A percentile compares a stretch with the other conserved stretches of the same genome.
These are phyloP conservation scores for Phaseolus lunatus DNA, from an alignment of 306 rosid genomes.

Conservation along the genomic window DNA sequence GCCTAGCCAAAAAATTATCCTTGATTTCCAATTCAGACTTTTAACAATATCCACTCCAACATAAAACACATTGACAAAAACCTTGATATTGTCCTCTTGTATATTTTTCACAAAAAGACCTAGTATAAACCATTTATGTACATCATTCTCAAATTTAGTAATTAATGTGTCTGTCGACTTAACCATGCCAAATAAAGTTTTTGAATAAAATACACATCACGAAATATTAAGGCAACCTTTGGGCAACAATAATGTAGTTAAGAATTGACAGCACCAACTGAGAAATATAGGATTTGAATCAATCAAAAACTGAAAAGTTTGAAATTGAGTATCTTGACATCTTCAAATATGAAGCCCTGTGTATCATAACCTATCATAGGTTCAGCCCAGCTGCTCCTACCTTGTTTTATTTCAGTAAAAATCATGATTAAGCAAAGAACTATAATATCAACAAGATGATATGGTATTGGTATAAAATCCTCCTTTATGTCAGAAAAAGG, in stretches of 20 bases:
- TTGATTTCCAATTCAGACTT: constrained; percentile 16
- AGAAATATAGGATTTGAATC: constrained; percentile 37
- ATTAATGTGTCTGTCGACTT: constrained; percentile 15
- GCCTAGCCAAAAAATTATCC: constrained; percentile 24
- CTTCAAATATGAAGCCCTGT: constrained; percentile 32
- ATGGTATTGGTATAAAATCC: not conserved
- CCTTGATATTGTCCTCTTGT: constrained; percentile 7
- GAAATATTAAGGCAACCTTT: constrained; percentile 28
- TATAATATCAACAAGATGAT: not conserved
- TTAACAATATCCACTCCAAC: not conserved
- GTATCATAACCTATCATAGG: constrained; percentile 31
- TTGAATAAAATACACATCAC: constrained; percentile 31
- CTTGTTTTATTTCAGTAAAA: not conserved
- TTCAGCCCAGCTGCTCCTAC: constrained; percentile 11
- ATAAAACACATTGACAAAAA: constrained; percentile 28
- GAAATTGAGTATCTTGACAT: not conserved
- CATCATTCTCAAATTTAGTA: constrained; percentile 24
- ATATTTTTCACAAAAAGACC: constrained; percentile 29
- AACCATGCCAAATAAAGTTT: constrained; percentile 36
- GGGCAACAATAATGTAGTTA: constrained; percentile 26
- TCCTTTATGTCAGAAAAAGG: constrained; percentile 33
- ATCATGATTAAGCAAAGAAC: constrained; percentile 19
- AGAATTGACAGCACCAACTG: constrained; percentile 1
- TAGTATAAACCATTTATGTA: not conserved
- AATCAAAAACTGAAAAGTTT: constrained; percentile 24